Conservation (phyloP, 2,329 filamentous ascomycete genomes). For the Trichoderma aggressivum region DNA sequence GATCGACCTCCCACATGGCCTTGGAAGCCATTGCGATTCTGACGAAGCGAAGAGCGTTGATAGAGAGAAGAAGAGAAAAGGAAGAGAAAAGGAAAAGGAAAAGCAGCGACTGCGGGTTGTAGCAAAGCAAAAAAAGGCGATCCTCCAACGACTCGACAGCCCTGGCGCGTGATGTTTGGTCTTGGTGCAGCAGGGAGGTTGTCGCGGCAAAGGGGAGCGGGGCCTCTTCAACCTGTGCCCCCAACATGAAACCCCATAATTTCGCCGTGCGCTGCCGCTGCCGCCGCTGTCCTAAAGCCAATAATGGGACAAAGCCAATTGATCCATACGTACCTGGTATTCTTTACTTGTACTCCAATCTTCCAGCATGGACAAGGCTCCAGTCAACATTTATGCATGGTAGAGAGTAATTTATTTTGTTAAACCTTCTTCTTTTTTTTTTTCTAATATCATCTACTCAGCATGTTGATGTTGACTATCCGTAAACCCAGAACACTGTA, state of each 20-base stretch:
- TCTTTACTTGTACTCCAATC: background rate
- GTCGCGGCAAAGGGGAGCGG: constrained; percentile 14
- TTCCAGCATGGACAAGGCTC: background rate
- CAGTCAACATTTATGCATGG: background rate
- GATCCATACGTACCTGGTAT: too few species aligned
- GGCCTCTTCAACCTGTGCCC: background rate
- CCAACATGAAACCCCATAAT: constrained; percentile 15
- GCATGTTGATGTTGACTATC: too few species aligned
- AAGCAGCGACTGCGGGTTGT: background rate
- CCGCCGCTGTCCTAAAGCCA: background rate
- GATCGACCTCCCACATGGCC: constrained; percentile 97
- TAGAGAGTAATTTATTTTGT: background rate
- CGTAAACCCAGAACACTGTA: too few species aligned
- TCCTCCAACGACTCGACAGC: background rate
- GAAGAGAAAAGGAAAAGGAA: background rate
- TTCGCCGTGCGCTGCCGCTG: background rate
- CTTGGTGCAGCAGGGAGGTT: constrained; percentile 3
- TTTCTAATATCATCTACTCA: too few species aligned
- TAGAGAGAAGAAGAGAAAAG: too few species aligned
- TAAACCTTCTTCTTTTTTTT: background rate
- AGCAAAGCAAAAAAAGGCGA: background rate
- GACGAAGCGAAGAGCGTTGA: background rate
- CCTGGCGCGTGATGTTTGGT: constrained; percentile 13
- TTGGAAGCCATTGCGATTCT: constrained; percentile 59
- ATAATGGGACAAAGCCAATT: too few species aligned